Evolutionary conservation across 1,284 basidiomycete genomes (phyloP).

Genomic region (Marasmius oreades): DNA sequence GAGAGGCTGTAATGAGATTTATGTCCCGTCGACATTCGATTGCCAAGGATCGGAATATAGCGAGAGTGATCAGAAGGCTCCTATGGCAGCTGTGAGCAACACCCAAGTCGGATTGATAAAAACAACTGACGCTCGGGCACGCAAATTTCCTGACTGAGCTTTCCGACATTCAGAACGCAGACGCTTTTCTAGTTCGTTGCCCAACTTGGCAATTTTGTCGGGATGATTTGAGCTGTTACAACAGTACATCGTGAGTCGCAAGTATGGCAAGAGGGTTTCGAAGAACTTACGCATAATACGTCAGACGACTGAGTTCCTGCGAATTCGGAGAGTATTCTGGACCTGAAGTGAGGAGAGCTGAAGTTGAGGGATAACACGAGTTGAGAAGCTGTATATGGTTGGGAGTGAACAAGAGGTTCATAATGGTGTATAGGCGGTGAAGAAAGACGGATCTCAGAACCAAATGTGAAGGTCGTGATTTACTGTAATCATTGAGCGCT

Average conservation of each 20-base stretch:
- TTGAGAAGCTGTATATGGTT: constrained; percentile 86
- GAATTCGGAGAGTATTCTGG: constrained; percentile 84
- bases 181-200: constrained; percentile 80
- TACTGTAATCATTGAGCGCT: neutral
- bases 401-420: constrained; percentile 70
- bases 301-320: constrained; percentile 88
- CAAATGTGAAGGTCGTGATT: neutral
- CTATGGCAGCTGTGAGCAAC: constrained; percentile 34
- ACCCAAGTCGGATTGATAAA: constrained; percentile 2
- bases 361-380: constrained; percentile 87
- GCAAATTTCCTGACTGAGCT: constrained; percentile 68
- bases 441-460: constrained; percentile 10
- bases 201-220: constrained; percentile 85
- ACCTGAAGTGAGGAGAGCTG: constrained; percentile 71
- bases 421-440: constrained; percentile 19
- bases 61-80: constrained; percentile 82
- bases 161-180: constrained; percentile 66
- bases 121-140: constrained; percentile 73
- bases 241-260: neutral
- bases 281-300: constrained; percentile 75
- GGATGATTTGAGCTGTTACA: constrained; percentile 66
- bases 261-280: neutral
- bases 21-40: constrained; percentile 89
- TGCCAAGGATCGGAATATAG: constrained; percentile 83
- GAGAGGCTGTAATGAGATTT: constrained; percentile 73